Conservation (phyloP, 2,329 filamentous ascomycete species). For the Paramyrothecium roridum region DNA sequence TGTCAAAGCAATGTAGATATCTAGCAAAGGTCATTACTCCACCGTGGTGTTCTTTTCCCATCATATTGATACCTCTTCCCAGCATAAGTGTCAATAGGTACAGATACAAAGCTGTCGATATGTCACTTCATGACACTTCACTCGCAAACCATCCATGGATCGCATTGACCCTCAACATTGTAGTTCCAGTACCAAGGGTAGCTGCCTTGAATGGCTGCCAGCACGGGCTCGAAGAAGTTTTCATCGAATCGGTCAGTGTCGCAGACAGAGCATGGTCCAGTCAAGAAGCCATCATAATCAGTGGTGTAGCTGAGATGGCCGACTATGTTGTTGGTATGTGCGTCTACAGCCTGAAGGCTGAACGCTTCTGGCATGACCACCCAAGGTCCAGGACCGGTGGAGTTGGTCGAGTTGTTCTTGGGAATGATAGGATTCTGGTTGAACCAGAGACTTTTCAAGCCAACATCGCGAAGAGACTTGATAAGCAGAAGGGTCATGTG, state of each 20-base stretch:
- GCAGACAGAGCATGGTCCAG: slow-evolving; percentile 31
- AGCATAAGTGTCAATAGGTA: slow-evolving; percentile 5
- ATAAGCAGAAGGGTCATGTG: slow-evolving; percentile 36
- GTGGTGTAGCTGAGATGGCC: slow-evolving; percentile 33
- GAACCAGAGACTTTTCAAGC: slow-evolving; percentile 35
- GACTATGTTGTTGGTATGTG: slow-evolving; percentile 25
- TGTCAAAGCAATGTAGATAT: slow-evolving; percentile 10
- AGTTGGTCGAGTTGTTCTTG: slow-evolving; percentile 22
- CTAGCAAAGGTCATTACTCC: slow-evolving; percentile 12
- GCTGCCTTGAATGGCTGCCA: slow-evolving; percentile 32
- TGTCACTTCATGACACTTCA: slow-evolving; percentile 9
- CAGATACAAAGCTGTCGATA: neutral
- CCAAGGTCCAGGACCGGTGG: slow-evolving; percentile 25
- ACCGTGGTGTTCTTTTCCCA: slow-evolving; percentile 9
- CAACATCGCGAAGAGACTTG: slow-evolving; percentile 33
- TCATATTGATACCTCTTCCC: slow-evolving; percentile 9
- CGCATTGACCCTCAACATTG: slow-evolving; percentile 31
- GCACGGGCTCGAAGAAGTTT: slow-evolving; percentile 33
- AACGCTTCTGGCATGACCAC: slow-evolving; percentile 37
- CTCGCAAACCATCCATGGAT: slow-evolving; percentile 33
- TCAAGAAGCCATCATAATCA: slow-evolving; percentile 32
- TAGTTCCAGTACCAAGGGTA: slow-evolving; percentile 36
- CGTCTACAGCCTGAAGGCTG: slow-evolving; percentile 28
- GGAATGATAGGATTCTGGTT: slow-evolving; percentile 35
- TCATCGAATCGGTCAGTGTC: slow-evolving; percentile 31